Evolutionary conservation across 1,284 basidiomycete species (phyloP).

Genomic region (Puccinia coronata): DNA sequence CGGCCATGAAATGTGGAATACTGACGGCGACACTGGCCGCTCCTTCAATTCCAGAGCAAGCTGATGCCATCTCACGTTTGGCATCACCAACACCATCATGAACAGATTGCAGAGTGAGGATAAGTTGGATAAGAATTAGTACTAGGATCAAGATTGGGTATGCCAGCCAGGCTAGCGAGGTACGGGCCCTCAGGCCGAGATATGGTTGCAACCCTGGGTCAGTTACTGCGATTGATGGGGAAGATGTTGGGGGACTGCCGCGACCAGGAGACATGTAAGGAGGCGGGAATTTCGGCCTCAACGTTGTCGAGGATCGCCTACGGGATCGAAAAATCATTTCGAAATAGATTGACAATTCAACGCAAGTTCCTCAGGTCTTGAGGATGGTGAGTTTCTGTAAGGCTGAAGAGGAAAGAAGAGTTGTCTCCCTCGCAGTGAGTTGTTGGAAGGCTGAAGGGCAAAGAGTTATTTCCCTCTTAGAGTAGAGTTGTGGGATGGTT

Average conservation of each 20-base stretch:
- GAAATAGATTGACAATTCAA: not conserved
- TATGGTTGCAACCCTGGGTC: conserved; percentile 51
- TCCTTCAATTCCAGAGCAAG: conserved; percentile 53
- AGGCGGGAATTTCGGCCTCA: conserved; percentile 12
- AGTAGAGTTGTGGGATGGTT: not conserved
- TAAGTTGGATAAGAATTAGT: conserved; percentile 53
- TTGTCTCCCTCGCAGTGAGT: not conserved
- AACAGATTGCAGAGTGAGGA: conserved; percentile 52
- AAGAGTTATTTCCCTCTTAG: not conserved
- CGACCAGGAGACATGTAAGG: conserved; percentile 34
- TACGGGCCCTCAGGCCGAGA: conserved; percentile 55
- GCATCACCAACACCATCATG: conserved; percentile 51
- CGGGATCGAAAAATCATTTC: conserved; percentile 1
- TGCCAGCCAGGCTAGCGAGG: conserved; percentile 55
- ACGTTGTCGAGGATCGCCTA: not conserved
- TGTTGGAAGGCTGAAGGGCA: not conserved
- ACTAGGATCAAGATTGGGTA: conserved; percentile 54
- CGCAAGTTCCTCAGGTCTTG: not conserved
- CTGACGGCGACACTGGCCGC: conserved; percentile 53
- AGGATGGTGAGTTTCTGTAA: not conserved
- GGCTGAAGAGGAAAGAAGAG: not conserved
- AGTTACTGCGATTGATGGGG: not conserved
- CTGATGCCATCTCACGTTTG: conserved; percentile 52
- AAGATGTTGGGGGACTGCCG: not conserved
- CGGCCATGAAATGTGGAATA: conserved; percentile 55